Evolutionary conservation across 2,329 filamentous ascomycete genomes (phyloP).

Genomic region (Fusarium aywerte): DNA sequence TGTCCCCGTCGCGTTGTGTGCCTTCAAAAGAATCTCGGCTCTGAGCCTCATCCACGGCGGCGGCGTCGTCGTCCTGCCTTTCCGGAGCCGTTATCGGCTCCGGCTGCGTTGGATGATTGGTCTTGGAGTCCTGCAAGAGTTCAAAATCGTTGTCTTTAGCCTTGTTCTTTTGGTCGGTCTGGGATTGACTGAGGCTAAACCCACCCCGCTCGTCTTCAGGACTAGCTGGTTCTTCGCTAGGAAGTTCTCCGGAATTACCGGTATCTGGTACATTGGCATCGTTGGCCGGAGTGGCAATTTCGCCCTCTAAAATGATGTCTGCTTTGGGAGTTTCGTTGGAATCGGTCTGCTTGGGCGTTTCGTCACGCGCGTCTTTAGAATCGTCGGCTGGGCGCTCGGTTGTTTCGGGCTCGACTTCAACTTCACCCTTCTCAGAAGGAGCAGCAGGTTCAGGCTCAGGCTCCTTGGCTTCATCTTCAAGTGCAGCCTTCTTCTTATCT

Average conservation of each 20-base stretch:
- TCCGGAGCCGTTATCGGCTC: conserved; percentile 41
- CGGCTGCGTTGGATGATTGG: conserved; percentile 39
- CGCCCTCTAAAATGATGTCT: conserved; percentile 15
- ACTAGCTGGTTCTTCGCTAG: conserved; percentile 42
- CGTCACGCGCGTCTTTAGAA: conserved; percentile 22
- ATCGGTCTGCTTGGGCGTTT: conserved; percentile 30
- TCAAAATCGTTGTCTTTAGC: conserved; percentile 48
- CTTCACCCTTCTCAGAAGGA: conserved; percentile 28
- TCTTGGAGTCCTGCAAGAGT: conserved; percentile 47
- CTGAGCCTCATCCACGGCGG: conserved; percentile 40
- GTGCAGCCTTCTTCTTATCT: conserved; percentile 47
- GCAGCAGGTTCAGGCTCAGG: conserved; percentile 29
- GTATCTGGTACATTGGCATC: conserved; percentile 33
- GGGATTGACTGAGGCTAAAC: conserved; percentile 45
- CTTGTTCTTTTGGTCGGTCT: conserved; percentile 52
- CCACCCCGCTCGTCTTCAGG: conserved; percentile 48
- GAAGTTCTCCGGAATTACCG: conserved; percentile 34
- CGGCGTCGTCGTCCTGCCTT: conserved; percentile 43
- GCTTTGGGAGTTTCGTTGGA: conserved; percentile 15
- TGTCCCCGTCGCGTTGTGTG: conserved; percentile 31
- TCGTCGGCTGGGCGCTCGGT: conserved; percentile 21
- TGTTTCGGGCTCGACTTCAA: conserved; percentile 18
- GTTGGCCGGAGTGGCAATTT: conserved; percentile 17
- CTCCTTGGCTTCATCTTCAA: conserved; percentile 39
- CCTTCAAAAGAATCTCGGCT: conserved; percentile 33